Base-by-base conservation (phyloP, 139 green algal genomes). In the Tetraselmis chui region DNA sequence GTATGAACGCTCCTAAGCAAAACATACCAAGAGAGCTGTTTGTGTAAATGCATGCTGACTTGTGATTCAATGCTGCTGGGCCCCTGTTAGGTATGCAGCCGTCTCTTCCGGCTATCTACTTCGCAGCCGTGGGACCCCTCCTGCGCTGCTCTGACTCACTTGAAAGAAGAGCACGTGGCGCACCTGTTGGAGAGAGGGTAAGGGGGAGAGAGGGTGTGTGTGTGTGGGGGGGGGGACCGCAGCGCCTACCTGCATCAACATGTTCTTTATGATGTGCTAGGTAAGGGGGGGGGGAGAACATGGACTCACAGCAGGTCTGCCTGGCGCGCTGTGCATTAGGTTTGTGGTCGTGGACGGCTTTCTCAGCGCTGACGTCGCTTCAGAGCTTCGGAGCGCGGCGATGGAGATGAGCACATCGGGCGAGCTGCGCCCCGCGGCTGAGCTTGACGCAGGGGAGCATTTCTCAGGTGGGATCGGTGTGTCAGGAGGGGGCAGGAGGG, bases 51-150 rank as follows among this genome's bases (percentile, higher is more conserved):
- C n/a, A n/a, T n/a, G n/a, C n/a, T n/a, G n/a, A n/a, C n/a, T n/a
- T n/a, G n/a, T n/a, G n/a, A n/a, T n/a, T n/a, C n/a, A n/a, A n/a
- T n/a, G n/a, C n/a, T n/a, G n/a, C n/a, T n/a, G n/a, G n/a, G n/a
- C n/a, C 2, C n/a, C 2, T 29, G 2, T 75, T 75, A 89, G 86
- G 84, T 88, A 28, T 88, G 86, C 79, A 86, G 79, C 23, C 83
- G 88, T 28, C 80, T 89, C 24, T 89, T 83, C 28, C 11, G 27
- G 85, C 31, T 75, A 59, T n/a, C 23, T 75, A 24, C 45, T 18
- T 67, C 45, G 45, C 45, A 67, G 18, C 45, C 45, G 45, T 18
- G 5, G 45, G 45, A 67, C 45, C 45, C 45, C 45, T 5, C 18
- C 82, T 85, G 29, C 2, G 74, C 18, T 11, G 2, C 1, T 84